Percentiles rank a stretch among this genome's conserved stretches.
phyloP scores from a whole-genome alignment of 1,284 basidiomycete genomes.

The Cystobasidium sp. region DNA sequence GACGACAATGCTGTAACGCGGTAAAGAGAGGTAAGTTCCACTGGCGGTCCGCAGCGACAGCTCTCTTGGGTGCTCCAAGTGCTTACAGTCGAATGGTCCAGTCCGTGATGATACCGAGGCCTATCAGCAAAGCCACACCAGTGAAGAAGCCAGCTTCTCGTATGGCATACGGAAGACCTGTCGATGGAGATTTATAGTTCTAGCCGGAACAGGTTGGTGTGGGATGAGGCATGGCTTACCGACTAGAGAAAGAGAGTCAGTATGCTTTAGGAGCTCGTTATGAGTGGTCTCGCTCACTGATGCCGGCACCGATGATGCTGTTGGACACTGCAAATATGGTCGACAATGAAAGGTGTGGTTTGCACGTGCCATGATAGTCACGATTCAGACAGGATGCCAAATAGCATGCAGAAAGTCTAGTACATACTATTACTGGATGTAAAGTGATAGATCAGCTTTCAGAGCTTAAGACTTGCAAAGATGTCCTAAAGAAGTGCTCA shows the following conservation, averaged over 20 bases:
- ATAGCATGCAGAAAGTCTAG: background rate
- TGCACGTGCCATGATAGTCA: background rate
- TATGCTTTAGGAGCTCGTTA: constrained; percentile 11
- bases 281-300: constrained; percentile 19
- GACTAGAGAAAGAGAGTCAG: constrained; percentile 51
- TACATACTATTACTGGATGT: constrained; percentile 20
- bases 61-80: background rate
- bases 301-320: constrained; percentile 25
- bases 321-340: constrained; percentile 55
- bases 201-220: background rate
- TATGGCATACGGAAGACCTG: constrained; percentile 74
- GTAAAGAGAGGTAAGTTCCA: background rate
- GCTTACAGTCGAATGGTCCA: constrained; percentile 87
- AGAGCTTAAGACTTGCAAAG: no score
- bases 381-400: background rate
- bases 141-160: constrained; percentile 61
- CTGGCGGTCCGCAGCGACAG: background rate
- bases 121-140: constrained; percentile 78
- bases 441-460: background rate
- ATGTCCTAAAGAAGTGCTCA: background rate
- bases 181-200: background rate
- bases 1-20: constrained; percentile 58
- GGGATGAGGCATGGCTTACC: constrained; percentile 1
- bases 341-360: background rate
- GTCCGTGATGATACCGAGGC: constrained; percentile 84